Percentiles rank a stretch among this genome's conserved stretches.
phyloP scores from a whole-genome alignment of 495 filamentous ascomycete species.

The Acidiella bohemica region DNA sequence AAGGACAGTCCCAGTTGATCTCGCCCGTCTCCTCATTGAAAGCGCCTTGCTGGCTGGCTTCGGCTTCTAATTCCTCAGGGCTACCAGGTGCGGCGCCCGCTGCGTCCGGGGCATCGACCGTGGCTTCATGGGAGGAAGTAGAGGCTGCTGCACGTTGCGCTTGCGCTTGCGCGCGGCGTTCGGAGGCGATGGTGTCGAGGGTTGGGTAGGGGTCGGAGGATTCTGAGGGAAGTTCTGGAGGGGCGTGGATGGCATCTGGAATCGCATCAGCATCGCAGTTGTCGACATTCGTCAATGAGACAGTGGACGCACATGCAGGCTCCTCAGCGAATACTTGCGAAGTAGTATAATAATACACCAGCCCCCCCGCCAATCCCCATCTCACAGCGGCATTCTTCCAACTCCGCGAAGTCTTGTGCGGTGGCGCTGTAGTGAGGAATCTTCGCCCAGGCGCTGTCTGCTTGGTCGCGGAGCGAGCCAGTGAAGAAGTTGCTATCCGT shows the following conservation, averaged over 20 bases:
- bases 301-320: constrained; percentile 51
- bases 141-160: constrained; percentile 13
- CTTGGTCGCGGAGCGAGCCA: constrained; percentile 4
- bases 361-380: constrained; percentile 61
- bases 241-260: constrained; percentile 14
- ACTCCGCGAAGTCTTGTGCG: constrained; percentile 50
- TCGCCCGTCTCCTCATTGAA: constrained; percentile 98
- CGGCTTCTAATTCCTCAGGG: constrained; percentile 54
- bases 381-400: constrained; percentile 68
- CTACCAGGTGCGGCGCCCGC: constrained; percentile 16
- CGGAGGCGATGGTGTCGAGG: constrained; percentile 24
- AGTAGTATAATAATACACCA: constrained; percentile 90
- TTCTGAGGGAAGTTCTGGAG: constrained; percentile 21
- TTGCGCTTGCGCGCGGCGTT: constrained; percentile 19
- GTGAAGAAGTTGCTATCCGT: constrained; percentile 5
- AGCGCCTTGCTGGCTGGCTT: constrained; percentile 73
- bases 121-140: constrained; percentile 1
- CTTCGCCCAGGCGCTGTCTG: constrained; percentile 34
- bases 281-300: neutral
- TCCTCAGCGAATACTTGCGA: constrained; percentile 75
- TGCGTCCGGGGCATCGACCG: constrained; percentile 11
- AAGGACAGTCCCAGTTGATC: constrained; percentile 99
- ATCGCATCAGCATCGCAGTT: neutral
- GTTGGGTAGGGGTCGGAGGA: constrained; percentile 26
- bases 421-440: constrained; percentile 58